These are phyloP conservation scores for Cicer bijugum DNA, from an alignment of 306 rosid species.

Conservation along the genomic window DNA sequence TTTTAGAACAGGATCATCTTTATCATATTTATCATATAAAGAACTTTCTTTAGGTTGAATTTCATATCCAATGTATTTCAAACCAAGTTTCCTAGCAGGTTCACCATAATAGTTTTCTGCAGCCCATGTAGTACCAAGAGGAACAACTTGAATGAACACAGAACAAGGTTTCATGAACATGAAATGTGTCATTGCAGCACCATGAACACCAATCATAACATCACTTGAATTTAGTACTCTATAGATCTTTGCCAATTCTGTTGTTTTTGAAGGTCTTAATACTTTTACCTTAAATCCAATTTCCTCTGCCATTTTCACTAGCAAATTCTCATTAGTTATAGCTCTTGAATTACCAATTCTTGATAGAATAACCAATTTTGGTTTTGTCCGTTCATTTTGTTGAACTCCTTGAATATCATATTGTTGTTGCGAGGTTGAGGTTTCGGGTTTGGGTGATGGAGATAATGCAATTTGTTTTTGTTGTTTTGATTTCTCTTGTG, in stretches of 20 bases:
- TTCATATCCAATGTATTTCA: slow-evolving; percentile 79
- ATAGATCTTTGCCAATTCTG: slow-evolving; percentile 87
- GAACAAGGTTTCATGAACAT: slow-evolving; percentile 74
- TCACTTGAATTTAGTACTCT: slow-evolving; percentile 71
- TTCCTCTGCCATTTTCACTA: slow-evolving; percentile 69
- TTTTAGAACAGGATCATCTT: slow-evolving; percentile 64
- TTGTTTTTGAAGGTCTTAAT: slow-evolving; percentile 60
- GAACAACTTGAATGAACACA: slow-evolving; percentile 84
- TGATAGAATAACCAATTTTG: slow-evolving; percentile 66
- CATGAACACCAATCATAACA: slow-evolving; percentile 92
- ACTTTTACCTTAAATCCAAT: slow-evolving; percentile 72
- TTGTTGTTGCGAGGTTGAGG: slow-evolving; percentile 40
- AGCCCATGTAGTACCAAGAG: slow-evolving; percentile 88
- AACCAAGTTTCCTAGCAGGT: slow-evolving; percentile 85
- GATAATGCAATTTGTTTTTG: slow-evolving; percentile 41
- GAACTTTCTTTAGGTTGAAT: slow-evolving; percentile 79
- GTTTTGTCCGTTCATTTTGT: slow-evolving; percentile 49
- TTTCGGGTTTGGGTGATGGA: slow-evolving; percentile 42
- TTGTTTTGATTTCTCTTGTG: slow-evolving; percentile 39
- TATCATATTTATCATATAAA: slow-evolving; percentile 55
- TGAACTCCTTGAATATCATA: slow-evolving; percentile 7
- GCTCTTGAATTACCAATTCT: slow-evolving; percentile 71
- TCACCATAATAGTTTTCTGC: slow-evolving; percentile 86
- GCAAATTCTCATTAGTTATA: slow-evolving; percentile 69
- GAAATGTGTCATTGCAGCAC: slow-evolving; percentile 97